These are phyloP conservation scores for Amanita rimosa DNA, from an alignment of 768 basidiomycete genomes.

Conservation along the genomic window DNA sequence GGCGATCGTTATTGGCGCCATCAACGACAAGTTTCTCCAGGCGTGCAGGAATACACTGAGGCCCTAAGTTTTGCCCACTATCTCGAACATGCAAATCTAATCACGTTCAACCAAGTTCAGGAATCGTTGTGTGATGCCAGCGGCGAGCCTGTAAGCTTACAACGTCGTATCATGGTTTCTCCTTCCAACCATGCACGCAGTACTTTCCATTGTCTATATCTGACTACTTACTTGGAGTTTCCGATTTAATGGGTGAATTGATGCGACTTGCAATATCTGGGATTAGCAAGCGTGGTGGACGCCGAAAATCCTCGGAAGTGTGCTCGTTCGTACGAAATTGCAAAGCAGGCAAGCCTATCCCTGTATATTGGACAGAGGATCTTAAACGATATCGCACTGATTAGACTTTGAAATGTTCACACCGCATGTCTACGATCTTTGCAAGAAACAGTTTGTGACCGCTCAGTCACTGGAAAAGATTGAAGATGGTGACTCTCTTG, in stretches of 20 bases:
- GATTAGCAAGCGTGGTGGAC: conserved; percentile 55
- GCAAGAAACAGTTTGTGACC: conserved; percentile 84
- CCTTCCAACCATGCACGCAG: conserved; percentile 25
- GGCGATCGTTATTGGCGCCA: conserved; percentile 73
- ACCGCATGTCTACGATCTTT: conserved; percentile 58
- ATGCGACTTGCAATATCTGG: conserved; percentile 93
- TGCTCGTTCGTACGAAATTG: conserved; percentile 66
- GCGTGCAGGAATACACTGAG: conserved; percentile 95
- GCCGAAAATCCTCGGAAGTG: conserved; percentile 47
- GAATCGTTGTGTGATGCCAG: conserved; percentile 41
- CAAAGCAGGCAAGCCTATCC: conserved; percentile 43
- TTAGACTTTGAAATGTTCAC: conserved; percentile 73
- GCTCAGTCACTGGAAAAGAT: conserved; percentile 87
- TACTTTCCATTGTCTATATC: conserved; percentile 65
- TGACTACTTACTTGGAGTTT: conserved; percentile 87
- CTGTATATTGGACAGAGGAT: not conserved
- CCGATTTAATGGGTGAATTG: conserved; percentile 92
- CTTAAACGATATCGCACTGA: conserved; percentile 4
- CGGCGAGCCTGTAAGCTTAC: conserved; percentile 50
- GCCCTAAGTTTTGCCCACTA: conserved; percentile 85
- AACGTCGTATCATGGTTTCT: not conserved
- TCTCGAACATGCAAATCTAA: conserved; percentile 55
- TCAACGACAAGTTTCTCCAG: conserved; percentile 61
- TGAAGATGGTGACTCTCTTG: conserved; percentile 60
- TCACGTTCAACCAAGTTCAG: conserved; percentile 63